phyloP scores from a whole-genome alignment of 257 asterid species.

The Jacaranda mimosifolia region DNA sequence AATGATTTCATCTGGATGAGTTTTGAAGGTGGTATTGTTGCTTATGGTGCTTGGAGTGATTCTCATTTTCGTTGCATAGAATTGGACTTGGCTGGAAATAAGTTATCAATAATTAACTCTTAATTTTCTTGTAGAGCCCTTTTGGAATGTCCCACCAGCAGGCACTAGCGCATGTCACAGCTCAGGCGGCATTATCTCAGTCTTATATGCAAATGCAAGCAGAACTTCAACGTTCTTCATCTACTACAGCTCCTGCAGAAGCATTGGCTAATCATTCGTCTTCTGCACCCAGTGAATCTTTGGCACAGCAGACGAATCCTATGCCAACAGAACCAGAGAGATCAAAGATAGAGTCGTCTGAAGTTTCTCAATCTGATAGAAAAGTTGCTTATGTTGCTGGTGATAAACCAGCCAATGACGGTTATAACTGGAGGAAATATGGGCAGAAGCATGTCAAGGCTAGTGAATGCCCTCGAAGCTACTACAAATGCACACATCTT shows the following conservation, averaged over 20 bases:
- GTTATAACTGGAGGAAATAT: constrained; percentile 98
- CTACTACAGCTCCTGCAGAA: constrained; percentile 44
- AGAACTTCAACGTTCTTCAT: constrained; percentile 52
- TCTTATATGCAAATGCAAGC: constrained; percentile 68
- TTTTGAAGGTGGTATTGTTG: neutral
- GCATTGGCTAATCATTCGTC: constrained; percentile 41
- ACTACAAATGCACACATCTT: constrained; percentile 78
- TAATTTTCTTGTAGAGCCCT: constrained; percentile 72
- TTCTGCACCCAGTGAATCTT: constrained; percentile 43
- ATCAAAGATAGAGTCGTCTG: constrained; percentile 50
- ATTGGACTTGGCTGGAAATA: neutral
- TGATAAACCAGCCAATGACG: constrained; percentile 80
- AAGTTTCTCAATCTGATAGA: constrained; percentile 61
- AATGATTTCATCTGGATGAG: constrained; percentile 3
- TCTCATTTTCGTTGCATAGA: neutral
- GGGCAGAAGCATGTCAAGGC: constrained; percentile 94
- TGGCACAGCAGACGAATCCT: constrained; percentile 40
- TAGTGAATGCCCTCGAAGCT: constrained; percentile 92
- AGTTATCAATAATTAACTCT: constrained; percentile 25
- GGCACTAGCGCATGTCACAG: constrained; percentile 95
- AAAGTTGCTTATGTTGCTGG: constrained; percentile 42
- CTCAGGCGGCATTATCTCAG: constrained; percentile 84
- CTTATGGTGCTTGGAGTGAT: neutral
- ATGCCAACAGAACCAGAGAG: constrained; percentile 41
- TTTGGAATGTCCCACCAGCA: constrained; percentile 99